Evolutionary conservation across 192 early-diverging fungal species (phyloP).

Genomic region (Tieghemiomyces parasiticus): DNA sequence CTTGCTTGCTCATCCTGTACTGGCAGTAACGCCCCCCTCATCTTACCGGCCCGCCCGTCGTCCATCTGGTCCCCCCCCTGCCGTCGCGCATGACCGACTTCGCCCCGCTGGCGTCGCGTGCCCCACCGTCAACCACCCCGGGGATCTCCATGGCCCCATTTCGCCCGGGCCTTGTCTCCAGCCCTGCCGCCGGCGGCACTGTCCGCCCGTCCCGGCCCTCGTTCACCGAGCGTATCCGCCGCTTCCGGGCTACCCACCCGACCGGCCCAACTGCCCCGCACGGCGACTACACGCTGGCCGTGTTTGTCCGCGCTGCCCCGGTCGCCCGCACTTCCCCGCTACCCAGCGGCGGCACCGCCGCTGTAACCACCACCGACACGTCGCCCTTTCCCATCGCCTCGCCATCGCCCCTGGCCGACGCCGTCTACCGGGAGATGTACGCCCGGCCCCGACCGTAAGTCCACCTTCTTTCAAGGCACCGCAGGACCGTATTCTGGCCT

Average conservation of each 20-base stretch:
- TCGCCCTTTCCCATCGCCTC: conserved; percentile 5
- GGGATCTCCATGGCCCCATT: neutral
- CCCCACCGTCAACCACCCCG: too few species aligned
- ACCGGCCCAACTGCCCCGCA: neutral
- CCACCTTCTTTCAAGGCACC: too few species aligned
- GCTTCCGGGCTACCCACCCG: neutral
- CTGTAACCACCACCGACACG: neutral
- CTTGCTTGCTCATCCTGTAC: too few species aligned
- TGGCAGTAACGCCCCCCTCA: too few species aligned
- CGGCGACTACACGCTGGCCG: neutral
- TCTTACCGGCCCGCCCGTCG: too few species aligned
- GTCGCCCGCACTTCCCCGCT: neutral
- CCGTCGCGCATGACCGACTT: too few species aligned
- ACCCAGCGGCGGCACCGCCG: neutral
- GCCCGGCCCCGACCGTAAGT: neutral
- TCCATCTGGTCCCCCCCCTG: too few species aligned
- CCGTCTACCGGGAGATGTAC: too few species aligned
- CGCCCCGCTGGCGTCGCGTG: too few species aligned
- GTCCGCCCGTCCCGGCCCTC: neutral
- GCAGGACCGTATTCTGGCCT: too few species aligned
- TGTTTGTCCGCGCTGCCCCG: neutral
- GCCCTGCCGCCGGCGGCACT: too few species aligned
- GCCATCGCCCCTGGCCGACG: neutral
- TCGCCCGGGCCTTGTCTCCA: neutral
- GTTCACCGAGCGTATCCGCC: neutral